Conservation (phyloP, 1,139 yeast species). For the Blastobotrys indianensis region DNA sequence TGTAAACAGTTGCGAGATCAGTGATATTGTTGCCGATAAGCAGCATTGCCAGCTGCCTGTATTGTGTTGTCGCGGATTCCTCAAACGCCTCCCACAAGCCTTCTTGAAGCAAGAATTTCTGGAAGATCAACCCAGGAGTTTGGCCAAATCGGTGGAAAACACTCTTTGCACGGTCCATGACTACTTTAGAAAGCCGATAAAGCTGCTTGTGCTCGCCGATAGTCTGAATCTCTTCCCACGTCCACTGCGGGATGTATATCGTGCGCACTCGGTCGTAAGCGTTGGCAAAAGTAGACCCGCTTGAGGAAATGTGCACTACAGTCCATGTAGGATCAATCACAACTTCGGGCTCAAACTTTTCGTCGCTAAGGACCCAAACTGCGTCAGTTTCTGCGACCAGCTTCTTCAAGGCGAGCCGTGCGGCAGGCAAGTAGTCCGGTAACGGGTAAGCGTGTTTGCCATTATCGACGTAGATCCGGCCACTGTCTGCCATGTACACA, state of each 20-base stretch:
- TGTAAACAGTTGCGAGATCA: too few relatives aligned
- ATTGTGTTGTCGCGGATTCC: too few relatives aligned
- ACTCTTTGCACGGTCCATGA: neutral
- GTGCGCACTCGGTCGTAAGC: neutral
- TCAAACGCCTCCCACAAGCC: too few relatives aligned
- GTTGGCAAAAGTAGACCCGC: neutral
- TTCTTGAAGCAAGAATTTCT: neutral
- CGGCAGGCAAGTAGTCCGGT: neutral
- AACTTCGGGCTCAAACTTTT: neutral
- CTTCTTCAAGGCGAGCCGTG: neutral
- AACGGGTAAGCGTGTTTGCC: neutral
- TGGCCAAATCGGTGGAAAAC: neutral
- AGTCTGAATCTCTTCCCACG: neutral
- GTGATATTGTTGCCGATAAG: too few relatives aligned
- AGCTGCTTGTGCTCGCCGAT: neutral
- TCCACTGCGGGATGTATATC: constrained; percentile 1
- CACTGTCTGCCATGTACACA: neutral
- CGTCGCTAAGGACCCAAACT: constrained; percentile 1
- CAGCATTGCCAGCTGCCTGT: too few relatives aligned
- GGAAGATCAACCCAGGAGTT: neutral
- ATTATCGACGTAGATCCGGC: neutral
- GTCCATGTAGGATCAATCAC: neutral
- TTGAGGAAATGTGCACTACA: neutral
- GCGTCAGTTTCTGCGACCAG: neutral
- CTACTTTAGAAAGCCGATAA: too few relatives aligned